Base-by-base conservation (phyloP, 2,329 filamentous ascomycete species). In the Pestalotiopsis fici region DNA sequence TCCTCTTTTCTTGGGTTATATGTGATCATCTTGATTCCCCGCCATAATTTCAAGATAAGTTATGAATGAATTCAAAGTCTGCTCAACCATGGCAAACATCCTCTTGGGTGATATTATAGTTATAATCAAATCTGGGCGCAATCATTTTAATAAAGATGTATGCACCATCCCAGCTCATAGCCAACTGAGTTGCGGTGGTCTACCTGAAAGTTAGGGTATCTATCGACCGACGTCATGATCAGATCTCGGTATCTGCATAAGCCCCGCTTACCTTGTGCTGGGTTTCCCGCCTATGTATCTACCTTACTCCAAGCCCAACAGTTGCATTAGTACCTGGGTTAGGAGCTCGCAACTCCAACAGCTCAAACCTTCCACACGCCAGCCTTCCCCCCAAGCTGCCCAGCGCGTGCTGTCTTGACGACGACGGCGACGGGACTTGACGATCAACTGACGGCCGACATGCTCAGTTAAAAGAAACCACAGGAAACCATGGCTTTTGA, bases 401-500 rank as follows among this genome's bases (percentile, higher is more conserved):
- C 9, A 25, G 28, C 57, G 31, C 28, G 31, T 60, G n/a, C 43
- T 23, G 43, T 37, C 57, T 5, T 21, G 31, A 35, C 31, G 31
- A 35, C 31, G 31, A 35, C 37, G 23, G 23, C 15, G 59, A 62
- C 35, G 12, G 28, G 57, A n/a, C 27, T 59, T n/a, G 15, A 21
- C 25, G 7, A 28, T 18, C 37, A 31, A 60, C 23, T 11, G 23
- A 11, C 35, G 43, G 59, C 64, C 67, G 65, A 63, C 28, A 66
- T 59, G 59, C 62, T 28, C 35, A 25, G 55, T 23, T 68, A 50
- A 68, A 65, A 61, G 47, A 59, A 11, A 35, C 2, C 31, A 57
- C 27, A 57, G 28, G 18, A 12, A 39, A 23, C 6, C 43, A 68
- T 68, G 67, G 65, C 67, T 56, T 55, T 68, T 23, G 67, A 68